These are phyloP conservation scores for Colletotrichum australisinense DNA, from an alignment of 2,329 filamentous ascomycete genomes.

Conservation along the genomic window DNA sequence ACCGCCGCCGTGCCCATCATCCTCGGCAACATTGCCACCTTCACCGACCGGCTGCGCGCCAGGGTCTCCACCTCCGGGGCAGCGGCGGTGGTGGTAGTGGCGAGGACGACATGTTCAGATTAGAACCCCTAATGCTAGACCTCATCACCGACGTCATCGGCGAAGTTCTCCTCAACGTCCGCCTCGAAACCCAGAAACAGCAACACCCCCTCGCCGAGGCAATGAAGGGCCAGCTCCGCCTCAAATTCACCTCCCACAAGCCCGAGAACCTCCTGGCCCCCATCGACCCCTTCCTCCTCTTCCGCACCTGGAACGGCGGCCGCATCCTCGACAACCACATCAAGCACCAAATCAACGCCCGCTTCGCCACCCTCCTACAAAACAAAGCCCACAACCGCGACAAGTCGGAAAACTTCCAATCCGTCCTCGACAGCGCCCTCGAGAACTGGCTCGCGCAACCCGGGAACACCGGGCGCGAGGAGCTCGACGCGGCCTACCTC, in stretches of 20 bases:
- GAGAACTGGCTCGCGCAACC: slow-evolving; percentile 44
- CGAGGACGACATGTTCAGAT: slow-evolving; percentile 32
- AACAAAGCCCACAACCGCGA: slow-evolving; percentile 37
- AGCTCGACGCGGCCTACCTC: slow-evolving; percentile 42
- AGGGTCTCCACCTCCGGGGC: slow-evolving; percentile 23
- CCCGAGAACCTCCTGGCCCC: slow-evolving; percentile 35
- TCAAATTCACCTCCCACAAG: slow-evolving; percentile 35
- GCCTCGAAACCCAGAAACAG: slow-evolving; percentile 44
- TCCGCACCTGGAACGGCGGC: slow-evolving; percentile 46
- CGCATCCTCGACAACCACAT: slow-evolving; percentile 43
- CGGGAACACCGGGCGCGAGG: slow-evolving; percentile 30
- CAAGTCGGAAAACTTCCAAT: slow-evolving; percentile 32
- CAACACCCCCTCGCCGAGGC: slow-evolving; percentile 44
- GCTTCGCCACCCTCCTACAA: slow-evolving; percentile 38
- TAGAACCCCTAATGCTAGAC: slow-evolving; percentile 42
- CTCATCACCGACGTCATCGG: slow-evolving; percentile 49
- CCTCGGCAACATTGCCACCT: slow-evolving; percentile 43
- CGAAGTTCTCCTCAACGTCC: slow-evolving; percentile 44
- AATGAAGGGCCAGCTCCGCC: slow-evolving; percentile 39
- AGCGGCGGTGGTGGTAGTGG: too few relatives aligned
- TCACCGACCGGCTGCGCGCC: slow-evolving; percentile 40
- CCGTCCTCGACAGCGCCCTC: slow-evolving; percentile 47
- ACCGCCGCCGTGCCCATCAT: slow-evolving; percentile 43
- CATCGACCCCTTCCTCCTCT: slow-evolving; percentile 43
- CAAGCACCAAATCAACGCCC: slow-evolving; percentile 41